A percentile compares a stretch with the other conserved stretches of the same genome.
Evolutionary conservation across 108 stramenopile species (phyloP).

Genomic region (Fragilariopsis cylindrus): DNA sequence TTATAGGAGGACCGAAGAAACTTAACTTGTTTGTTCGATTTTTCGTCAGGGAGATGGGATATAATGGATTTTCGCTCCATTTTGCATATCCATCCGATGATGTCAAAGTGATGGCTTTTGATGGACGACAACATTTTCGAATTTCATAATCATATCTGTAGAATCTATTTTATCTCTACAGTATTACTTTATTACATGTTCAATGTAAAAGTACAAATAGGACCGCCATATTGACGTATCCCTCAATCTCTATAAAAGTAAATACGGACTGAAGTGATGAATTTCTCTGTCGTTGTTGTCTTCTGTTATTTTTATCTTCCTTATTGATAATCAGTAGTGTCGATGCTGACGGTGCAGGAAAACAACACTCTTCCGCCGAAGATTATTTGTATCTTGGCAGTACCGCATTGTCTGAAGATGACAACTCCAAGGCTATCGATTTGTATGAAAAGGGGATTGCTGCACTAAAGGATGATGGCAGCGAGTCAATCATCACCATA

Average conservation of each 20-base stretch:
- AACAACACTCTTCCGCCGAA: constrained; percentile 13
- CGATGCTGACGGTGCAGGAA: not conserved
- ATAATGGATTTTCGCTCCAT: too few species aligned
- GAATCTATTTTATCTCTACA: not conserved
- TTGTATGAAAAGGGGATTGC: constrained; percentile 37
- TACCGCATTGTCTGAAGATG: constrained; percentile 16
- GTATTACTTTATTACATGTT: not conserved
- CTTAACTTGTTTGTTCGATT: too few species aligned
- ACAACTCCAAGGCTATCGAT: constrained; percentile 28
- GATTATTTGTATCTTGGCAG: constrained; percentile 28
- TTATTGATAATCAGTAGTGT: not conserved
- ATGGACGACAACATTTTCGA: too few species aligned
- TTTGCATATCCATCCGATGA: too few species aligned
- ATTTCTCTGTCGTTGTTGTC: not conserved
- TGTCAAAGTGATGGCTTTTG: too few species aligned
- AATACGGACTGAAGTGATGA: not conserved
- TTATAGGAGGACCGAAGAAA: too few species aligned
- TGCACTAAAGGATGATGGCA: not conserved
- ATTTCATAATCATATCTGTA: too few species aligned
- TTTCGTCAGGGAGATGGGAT: too few species aligned
- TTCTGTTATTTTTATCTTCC: not conserved
- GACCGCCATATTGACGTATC: too few species aligned
- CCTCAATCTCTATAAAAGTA: too few species aligned
- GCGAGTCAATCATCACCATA: constrained; percentile 39
- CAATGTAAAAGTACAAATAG: not conserved